Percentiles rank a stretch among this genome's conserved stretches.
phyloP scores from a whole-genome alignment of 805 yeast species.

The Isabelozyma gotoi region DNA sequence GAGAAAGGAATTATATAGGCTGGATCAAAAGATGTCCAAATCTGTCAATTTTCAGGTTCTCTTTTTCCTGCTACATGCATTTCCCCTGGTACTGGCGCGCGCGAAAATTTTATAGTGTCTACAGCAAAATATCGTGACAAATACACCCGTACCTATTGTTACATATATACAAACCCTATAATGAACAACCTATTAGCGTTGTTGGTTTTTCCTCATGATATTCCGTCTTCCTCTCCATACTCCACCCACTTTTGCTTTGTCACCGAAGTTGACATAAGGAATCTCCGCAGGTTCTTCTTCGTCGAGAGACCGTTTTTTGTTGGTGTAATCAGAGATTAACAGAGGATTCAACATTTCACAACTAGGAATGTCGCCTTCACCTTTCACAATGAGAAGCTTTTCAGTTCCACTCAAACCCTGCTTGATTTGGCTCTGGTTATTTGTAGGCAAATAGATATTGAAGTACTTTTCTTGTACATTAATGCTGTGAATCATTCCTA shows the following conservation, averaged over 20 bases:
- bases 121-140: too few species aligned
- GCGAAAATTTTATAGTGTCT: not conserved
- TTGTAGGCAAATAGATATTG: conserved; percentile 57
- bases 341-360: conserved; percentile 46
- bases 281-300: conserved; percentile 6
- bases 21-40: not conserved
- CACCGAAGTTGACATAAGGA: conserved; percentile 48
- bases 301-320: not conserved
- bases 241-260: conserved; percentile 47
- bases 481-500: conserved; percentile 69
- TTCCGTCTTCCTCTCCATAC: conserved; percentile 60
- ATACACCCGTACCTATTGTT: not conserved
- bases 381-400: conserved; percentile 52
- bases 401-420: conserved; percentile 18
- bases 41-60: not conserved
- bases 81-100: too few species aligned
- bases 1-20: not conserved
- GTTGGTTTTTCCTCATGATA: conserved; percentile 39
- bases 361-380: conserved; percentile 65
- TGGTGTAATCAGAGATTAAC: conserved; percentile 6
- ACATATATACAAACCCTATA: too few species aligned
- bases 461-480: conserved; percentile 37
- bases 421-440: conserved; percentile 8
- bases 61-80: not conserved
- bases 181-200: too few species aligned